Evolutionary conservation across 176 grass and related monocot genomes (phyloP), one percentile per base, ranked within the genome.

Genomic region (Oryza glaberrima): DNA sequence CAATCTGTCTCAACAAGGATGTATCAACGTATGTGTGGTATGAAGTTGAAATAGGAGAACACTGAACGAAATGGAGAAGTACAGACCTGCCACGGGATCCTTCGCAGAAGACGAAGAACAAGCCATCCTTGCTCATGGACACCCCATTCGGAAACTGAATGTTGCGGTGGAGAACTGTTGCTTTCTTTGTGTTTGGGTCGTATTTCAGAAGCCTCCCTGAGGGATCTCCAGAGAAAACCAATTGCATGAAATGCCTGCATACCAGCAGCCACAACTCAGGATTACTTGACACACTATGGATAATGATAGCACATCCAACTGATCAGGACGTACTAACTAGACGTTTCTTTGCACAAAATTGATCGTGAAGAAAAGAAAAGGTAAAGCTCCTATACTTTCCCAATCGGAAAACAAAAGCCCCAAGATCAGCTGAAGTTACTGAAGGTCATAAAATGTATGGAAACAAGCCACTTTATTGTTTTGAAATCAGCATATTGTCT

Each of bases 141-240:
- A 98, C 91, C 15, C 95, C 95, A 56, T 98, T 98, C 46, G 95
- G 95, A 70, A 98, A 98, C 77, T 95, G 95, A 17, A 98, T 79
- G 69, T 81, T 81, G 16, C 93, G 76, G 25, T 79, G 86, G 22
- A 98, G 87, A 16, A 98, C 95, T 32, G 87, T 95, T 15, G 93
- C 93, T 87, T 98, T 87, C 85, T 93, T 93, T 70, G 89, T 95
- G 25, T 86, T 70, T 0, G 88, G 85, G 45, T 92, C 65, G 26
- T 98, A 98, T 81, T 95, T 98, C 75, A 98, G 74, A 48, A 98
- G 89, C 60, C 95, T 91, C 65, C 95, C 95, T 14, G 95, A 98
- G 43, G 95, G 91, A 60, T 98, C 93, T 61, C 82, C 91, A 1
- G 95, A 82, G 80, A 93, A 93, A 65, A 98, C 89, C 30, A 98